Conservation (phyloP, 2,329 filamentous ascomycete genomes). For the Alternaria tenuissima region DNA sequence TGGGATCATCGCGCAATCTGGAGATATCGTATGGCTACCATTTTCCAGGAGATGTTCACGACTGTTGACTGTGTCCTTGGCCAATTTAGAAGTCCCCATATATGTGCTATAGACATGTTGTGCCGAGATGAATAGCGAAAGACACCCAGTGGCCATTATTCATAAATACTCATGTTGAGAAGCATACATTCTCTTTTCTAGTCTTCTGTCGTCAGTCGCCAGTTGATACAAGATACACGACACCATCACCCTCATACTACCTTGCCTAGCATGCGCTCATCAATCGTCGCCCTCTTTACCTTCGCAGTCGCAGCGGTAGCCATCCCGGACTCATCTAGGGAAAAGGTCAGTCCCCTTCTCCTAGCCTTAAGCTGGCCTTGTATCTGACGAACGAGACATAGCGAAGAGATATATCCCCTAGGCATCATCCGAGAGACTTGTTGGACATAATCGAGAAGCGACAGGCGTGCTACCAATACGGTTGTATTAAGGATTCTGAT, state of each 20-base stretch:
- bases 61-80: neutral
- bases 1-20: neutral
- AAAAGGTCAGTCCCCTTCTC: no score
- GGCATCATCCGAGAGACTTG: no score
- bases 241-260: neutral
- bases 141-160: neutral
- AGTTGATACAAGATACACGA: neutral
- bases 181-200: neutral
- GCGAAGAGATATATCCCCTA: no score
- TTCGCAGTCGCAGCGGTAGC: no score
- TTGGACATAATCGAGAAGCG: no score
- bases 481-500: no score
- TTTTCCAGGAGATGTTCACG: neutral
- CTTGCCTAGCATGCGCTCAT: no score
- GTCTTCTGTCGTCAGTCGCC: neutral
- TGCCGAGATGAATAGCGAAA: neutral
- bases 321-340: no score
- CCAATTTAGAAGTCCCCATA: neutral
- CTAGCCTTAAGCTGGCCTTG: no score
- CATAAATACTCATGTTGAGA: neutral
- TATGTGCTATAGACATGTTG: neutral
- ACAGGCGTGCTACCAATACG: no score
- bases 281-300: no score
- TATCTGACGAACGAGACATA: no score
- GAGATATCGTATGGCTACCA: neutral